phyloP scores from a whole-genome alignment of 1,139 yeast genomes.

The Kodamaea arcana region DNA sequence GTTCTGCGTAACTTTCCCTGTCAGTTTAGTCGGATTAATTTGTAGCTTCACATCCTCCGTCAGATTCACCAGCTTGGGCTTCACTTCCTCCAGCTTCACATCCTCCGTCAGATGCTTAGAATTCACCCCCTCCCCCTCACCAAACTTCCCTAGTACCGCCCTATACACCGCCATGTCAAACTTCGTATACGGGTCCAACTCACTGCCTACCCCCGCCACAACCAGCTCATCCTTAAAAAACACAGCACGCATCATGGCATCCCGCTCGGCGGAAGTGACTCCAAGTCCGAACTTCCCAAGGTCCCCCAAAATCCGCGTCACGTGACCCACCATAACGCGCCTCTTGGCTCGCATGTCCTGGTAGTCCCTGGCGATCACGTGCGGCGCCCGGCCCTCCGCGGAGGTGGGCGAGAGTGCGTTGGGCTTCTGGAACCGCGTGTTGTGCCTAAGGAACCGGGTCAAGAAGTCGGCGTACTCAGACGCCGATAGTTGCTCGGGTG shows the following conservation, averaged over 20 bases:
- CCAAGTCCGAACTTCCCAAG: constrained; percentile 23
- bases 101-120: constrained; percentile 8
- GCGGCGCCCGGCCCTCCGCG: constrained; percentile 4
- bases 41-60: too few species aligned
- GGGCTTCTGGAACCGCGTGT: constrained; percentile 21
- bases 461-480: constrained; percentile 39
- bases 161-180: too few species aligned
- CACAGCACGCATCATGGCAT: constrained; percentile 23
- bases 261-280: constrained; percentile 28
- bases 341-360: constrained; percentile 18
- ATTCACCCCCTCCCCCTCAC: constrained; percentile 1
- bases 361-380: constrained; percentile 8
- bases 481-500: constrained; percentile 31
- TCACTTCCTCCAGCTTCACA: too few species aligned
- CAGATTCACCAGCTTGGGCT: too few species aligned
- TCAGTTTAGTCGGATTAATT: too few species aligned
- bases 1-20: constrained; percentile 4
- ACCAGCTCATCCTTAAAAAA: constrained; percentile 29
- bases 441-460: constrained; percentile 18
- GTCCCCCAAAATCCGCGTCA: constrained; percentile 26
- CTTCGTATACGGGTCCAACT: not conserved
- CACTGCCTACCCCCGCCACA: constrained; percentile 13
- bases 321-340: constrained; percentile 17
- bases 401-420: constrained; percentile 15
- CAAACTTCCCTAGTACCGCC: constrained; percentile 16